Evolutionary conservation across 345 rosid genomes (phyloP), one percentile per base, ranked within the genome.

Genomic region (Brassica juncea): DNA sequence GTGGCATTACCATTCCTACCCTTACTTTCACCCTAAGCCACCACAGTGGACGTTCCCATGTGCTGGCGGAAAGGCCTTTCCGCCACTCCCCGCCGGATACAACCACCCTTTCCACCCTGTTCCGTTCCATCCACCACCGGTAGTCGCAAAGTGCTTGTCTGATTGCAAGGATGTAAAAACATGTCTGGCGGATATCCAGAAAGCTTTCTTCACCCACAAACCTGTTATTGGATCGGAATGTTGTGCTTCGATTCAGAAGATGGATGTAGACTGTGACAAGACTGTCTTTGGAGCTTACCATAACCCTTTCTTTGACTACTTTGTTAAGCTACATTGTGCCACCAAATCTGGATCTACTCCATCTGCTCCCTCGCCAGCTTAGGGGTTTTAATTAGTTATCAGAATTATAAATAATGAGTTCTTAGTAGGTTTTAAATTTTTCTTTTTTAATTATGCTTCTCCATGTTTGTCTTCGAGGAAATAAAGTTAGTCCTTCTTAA

Each of bases 261-360:
- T 80, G 78, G 23, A 67, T 31, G 64, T 12, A 19, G 82, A 79
- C 8, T 79, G 82, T 47, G 73, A 79, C 8, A 79, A 72, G 77
- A 79, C 82, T 25, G 7, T 79, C 42, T 79, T 79, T 79, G 82
- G 82, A 66, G 62, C 77, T 1, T 79, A 2, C n/a, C 82, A 79
- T 14, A 79, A 72, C 63, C 68, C 73, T 79, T 79, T 58, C 73
- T 79, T 79, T 9, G 23, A 79, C 57, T 72, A 69, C 31, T 0
- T 66, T 3, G 77, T 79, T 44, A 79, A 79, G 64, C 28, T 72
- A 0, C 69, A 73, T 59, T 79, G 82, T n/a, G 68, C 82, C 11
- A 21, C 63, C 55, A 79, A 79, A 67, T 30, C 73, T 37, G 60
- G 8, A 16, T 31, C 81, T 39, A 71, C 71, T 42, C 73, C 82